Evolutionary conservation across 2,329 filamentous ascomycete genomes (phyloP).

Genomic region (Gaeumannomyces sp.): DNA sequence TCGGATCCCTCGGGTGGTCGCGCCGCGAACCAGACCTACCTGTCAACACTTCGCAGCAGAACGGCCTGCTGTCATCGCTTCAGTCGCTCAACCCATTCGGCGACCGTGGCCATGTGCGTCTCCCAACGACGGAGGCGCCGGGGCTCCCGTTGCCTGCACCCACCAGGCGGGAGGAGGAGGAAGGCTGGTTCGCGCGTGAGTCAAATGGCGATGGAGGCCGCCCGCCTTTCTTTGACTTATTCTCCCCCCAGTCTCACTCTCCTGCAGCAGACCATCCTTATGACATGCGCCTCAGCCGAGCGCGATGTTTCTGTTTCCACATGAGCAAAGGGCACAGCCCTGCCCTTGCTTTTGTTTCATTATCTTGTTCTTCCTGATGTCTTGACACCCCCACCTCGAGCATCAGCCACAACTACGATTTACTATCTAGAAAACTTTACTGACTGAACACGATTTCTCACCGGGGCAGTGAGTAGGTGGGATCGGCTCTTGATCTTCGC

Average conservation of each 20-base stretch:
- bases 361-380: constrained; percentile 11
- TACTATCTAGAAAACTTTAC: constrained; percentile 14
- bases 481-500: constrained; percentile 89
- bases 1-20: constrained; percentile 93
- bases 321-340: constrained; percentile 21
- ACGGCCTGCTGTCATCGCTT: constrained; percentile 72
- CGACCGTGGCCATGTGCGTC: constrained; percentile 77
- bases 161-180: constrained; percentile 83
- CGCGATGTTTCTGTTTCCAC: constrained; percentile 37
- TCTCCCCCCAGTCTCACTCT: constrained; percentile 24
- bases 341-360: constrained; percentile 6
- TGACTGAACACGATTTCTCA: constrained; percentile 22
- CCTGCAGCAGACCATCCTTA: constrained; percentile 33
- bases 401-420: not conserved
- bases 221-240: constrained; percentile 10
- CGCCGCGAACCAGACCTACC: constrained; percentile 73
- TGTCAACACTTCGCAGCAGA: constrained; percentile 64
- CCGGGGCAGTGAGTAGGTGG: constrained; percentile 80
- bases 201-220: constrained; percentile 21
- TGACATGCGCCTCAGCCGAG: constrained; percentile 37
- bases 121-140: constrained; percentile 78
- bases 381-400: not conserved
- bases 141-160: constrained; percentile 82
- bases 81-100: constrained; percentile 85
- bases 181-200: constrained; percentile 94